Base-by-base conservation (phyloP, 192 early-diverging fungal genomes). In the Powellomyces hirtus region DNA sequence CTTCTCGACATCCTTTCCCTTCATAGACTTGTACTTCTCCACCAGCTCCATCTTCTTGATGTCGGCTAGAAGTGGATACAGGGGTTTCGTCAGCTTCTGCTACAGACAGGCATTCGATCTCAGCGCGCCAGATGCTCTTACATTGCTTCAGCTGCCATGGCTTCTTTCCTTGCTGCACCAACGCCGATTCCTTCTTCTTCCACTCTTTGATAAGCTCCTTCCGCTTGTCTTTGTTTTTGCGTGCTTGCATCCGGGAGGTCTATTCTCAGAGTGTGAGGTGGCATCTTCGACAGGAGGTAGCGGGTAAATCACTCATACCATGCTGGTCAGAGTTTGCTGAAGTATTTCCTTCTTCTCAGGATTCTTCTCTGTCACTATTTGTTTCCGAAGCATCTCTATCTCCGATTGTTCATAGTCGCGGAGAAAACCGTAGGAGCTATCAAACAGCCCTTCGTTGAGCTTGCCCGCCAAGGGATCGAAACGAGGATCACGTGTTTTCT, bases 101-200 rank as follows among this genome's bases (percentile, higher is more conserved):
- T n/a, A n/a, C n/a, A n/a, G n/a, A n/a, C n/a, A n/a, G n/a, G n/a
- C n/a, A n/a, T n/a, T n/a, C n/a, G n/a, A n/a, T n/a, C n/a, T n/a
- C n/a, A n/a, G n/a, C n/a, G n/a, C n/a, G n/a, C n/a, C n/a, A n/a
- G n/a, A n/a, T n/a, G n/a, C n/a, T n/a, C 74, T 84, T 87, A 88
- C 92, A 83, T 72, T 90, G 89, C 75, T 97, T 97, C 51, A 98
- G 78, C 81, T 88, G 98, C 78, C 88, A 99, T 30, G 97, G 94
- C 62, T 84, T 92, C 81, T 99, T 98, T 34, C 97, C 97, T 73
- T 92, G 74, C 70, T 88, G 79, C 34, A 95, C 86, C 56, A 87
- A 66, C 50, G 93, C 92, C 30, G 72, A 71, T 74, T 99, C 95
- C 62, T 74, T 85, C 77, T 93, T 92, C 64, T 90, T 89, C 73